Conservation (phyloP, 805 yeast species). For the Monosporozyma siamensis region DNA sequence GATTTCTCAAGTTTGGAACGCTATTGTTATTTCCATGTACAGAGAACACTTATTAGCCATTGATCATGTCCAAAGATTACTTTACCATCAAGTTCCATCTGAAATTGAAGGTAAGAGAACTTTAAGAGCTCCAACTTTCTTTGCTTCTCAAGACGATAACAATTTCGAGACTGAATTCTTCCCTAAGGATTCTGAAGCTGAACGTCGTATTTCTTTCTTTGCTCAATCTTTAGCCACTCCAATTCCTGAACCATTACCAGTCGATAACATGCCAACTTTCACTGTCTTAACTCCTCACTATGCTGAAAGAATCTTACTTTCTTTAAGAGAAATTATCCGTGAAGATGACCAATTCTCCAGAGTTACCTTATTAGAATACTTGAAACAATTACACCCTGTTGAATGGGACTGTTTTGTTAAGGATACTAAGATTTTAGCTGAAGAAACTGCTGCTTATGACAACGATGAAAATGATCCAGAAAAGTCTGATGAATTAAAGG, state of each 20-base stretch:
- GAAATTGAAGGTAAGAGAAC: constrained; percentile 98
- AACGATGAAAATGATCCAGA: constrained; percentile 36
- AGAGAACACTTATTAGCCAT: constrained; percentile 97
- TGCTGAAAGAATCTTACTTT: constrained; percentile 83
- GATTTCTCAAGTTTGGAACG: constrained; percentile 98
- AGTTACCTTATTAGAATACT: constrained; percentile 85
- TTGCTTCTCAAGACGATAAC: constrained; percentile 92
- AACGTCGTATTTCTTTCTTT: constrained; percentile 98
- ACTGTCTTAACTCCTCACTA: constrained; percentile 96
- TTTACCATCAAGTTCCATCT: constrained; percentile 97
- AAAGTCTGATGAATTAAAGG: constrained; percentile 61
- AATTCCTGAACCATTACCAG: constrained; percentile 97
- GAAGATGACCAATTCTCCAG: constrained; percentile 96
- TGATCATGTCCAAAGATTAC: constrained; percentile 94
- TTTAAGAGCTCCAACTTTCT: constrained; percentile 97
- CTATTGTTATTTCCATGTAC: constrained; percentile 97
- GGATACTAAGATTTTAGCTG: constrained; percentile 91
- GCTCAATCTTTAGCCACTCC: constrained; percentile 99
- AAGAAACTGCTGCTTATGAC: constrained; percentile 76
- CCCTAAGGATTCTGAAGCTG: constrained; percentile 96
- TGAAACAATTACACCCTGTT: constrained; percentile 89
- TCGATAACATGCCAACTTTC: constrained; percentile 98
- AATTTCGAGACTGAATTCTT: constrained; percentile 93
- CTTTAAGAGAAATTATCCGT: constrained; percentile 91
- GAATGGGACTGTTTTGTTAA: constrained; percentile 98